These are phyloP conservation scores for Xerocomellus amylosporus DNA, from an alignment of 768 basidiomycete genomes.

Conservation along the genomic window DNA sequence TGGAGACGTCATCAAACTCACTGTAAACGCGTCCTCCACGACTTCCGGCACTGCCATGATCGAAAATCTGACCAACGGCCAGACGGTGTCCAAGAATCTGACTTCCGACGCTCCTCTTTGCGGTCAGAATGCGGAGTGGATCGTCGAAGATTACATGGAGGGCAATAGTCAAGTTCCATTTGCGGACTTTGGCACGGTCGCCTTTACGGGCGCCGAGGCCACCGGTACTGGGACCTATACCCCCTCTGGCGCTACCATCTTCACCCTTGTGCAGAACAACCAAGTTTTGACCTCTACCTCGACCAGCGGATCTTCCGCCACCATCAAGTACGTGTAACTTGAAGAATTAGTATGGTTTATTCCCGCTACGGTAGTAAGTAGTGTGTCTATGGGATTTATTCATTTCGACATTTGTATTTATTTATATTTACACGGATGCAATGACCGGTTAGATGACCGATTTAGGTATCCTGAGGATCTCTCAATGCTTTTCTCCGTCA, in stretches of 20 bases:
- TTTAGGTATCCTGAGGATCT: too few species aligned
- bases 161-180: background rate
- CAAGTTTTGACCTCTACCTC: slow-evolving; percentile 1
- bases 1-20: slow-evolving; percentile 9
- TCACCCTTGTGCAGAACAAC: background rate
- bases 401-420: too few species aligned
- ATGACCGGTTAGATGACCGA: too few species aligned
- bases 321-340: background rate
- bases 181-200: slow-evolving; percentile 6
- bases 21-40: background rate
- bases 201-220: slow-evolving; percentile 1
- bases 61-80: background rate
- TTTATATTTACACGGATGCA: too few species aligned
- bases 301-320: background rate
- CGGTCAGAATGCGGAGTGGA: slow-evolving; percentile 12
- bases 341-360: too few species aligned
- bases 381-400: too few species aligned
- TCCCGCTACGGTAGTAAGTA: too few species aligned
- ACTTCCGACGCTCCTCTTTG: background rate
- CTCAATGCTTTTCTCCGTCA: too few species aligned
- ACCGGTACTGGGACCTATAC: background rate
- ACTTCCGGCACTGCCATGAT: background rate
- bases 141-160: background rate
- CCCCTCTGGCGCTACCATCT: background rate
- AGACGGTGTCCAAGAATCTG: background rate